These are phyloP conservation scores for Ophiostoma tasmaniense DNA, from an alignment of 2,329 filamentous ascomycete species.

Conservation along the genomic window DNA sequence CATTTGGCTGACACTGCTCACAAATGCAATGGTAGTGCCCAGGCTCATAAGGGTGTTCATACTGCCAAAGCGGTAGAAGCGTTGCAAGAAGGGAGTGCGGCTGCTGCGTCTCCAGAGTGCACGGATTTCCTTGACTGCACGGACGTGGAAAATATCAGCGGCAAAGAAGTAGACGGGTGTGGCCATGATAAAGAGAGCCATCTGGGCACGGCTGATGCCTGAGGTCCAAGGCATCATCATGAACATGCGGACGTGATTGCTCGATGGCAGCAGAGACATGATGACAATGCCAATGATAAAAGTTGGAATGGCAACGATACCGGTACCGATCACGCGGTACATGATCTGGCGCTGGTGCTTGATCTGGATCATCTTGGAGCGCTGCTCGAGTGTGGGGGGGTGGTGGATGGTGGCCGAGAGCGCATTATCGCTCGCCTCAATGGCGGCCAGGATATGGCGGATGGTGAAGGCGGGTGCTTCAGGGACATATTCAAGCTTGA, in stretches of 20 bases:
- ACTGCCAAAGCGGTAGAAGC: slow-evolving; percentile 89
- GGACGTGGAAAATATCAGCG: slow-evolving; percentile 74
- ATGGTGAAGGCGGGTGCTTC: slow-evolving; percentile 62
- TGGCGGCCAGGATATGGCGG: slow-evolving; percentile 60
- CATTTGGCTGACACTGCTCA: slow-evolving; percentile 72
- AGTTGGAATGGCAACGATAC: slow-evolving; percentile 66
- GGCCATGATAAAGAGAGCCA: slow-evolving; percentile 70
- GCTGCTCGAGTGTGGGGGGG: slow-evolving; percentile 74
- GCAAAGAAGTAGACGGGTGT: slow-evolving; percentile 83
- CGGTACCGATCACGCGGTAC: slow-evolving; percentile 60
- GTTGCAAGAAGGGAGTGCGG: slow-evolving; percentile 59
- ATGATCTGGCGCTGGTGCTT: slow-evolving; percentile 62
- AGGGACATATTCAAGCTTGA: slow-evolving; percentile 65
- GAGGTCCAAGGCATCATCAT: slow-evolving; percentile 63
- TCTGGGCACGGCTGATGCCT: slow-evolving; percentile 68
- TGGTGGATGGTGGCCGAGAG: slow-evolving; percentile 67
- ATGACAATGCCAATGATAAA: slow-evolving; percentile 84
- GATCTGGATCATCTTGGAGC: slow-evolving; percentile 62
- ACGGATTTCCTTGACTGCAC: slow-evolving; percentile 69
- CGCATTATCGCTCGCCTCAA: slow-evolving; percentile 55
- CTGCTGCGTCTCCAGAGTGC: slow-evolving; percentile 71
- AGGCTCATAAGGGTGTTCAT: slow-evolving; percentile 93
- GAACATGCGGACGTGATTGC: slow-evolving; percentile 51
- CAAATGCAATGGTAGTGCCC: slow-evolving; percentile 79
- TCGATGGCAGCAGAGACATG: slow-evolving; percentile 67